These are phyloP conservation scores for Sanguinoderma infundibulare DNA, from an alignment of 1,284 basidiomycete species.

Conservation along the genomic window DNA sequence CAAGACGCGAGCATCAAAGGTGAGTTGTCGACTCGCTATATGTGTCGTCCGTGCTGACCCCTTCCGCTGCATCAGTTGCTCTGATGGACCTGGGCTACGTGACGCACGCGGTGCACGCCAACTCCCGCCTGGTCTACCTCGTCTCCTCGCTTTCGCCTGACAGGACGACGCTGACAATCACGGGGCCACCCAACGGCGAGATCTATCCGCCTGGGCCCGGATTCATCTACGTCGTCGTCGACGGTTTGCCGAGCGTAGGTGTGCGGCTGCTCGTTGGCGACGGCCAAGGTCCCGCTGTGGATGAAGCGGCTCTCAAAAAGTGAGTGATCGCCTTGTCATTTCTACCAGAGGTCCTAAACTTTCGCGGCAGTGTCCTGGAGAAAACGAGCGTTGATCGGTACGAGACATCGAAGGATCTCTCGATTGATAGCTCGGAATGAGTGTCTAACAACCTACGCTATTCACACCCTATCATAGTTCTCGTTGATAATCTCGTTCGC, in stretches of 20 bases:
- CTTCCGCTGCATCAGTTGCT: slow-evolving; percentile 50
- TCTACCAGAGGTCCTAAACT: background rate
- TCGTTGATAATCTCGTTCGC: background rate
- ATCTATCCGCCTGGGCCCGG: slow-evolving; percentile 85
- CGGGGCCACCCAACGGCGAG: slow-evolving; percentile 62
- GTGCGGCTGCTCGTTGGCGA: slow-evolving; percentile 73
- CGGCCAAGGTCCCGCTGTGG: slow-evolving; percentile 60
- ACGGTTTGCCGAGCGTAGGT: slow-evolving; percentile 72
- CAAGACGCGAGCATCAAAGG: slow-evolving; percentile 40
- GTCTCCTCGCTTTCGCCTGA: slow-evolving; percentile 40
- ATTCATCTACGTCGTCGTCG: slow-evolving; percentile 73
- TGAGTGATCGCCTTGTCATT: slow-evolving; percentile 36
- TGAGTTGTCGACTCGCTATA: slow-evolving; percentile 13
- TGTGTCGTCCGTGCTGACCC: background rate
- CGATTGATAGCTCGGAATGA: slow-evolving; percentile 33
- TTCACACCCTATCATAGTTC: background rate
- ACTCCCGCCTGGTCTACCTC: slow-evolving; percentile 77
- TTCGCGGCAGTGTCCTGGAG: slow-evolving; percentile 41
- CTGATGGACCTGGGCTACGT: slow-evolving; percentile 82
- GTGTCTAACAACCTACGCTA: background rate
- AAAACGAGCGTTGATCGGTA: slow-evolving; percentile 58
- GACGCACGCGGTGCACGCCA: slow-evolving; percentile 81
- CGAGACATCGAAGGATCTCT: slow-evolving; percentile 42
- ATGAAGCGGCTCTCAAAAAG: slow-evolving; percentile 59
- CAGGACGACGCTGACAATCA: slow-evolving; percentile 46